Percentiles rank a stretch among this genome's conserved stretches.
Evolutionary conservation across 306 rosid genomes (phyloP).

Genomic region (Prosopis cineraria): DNA sequence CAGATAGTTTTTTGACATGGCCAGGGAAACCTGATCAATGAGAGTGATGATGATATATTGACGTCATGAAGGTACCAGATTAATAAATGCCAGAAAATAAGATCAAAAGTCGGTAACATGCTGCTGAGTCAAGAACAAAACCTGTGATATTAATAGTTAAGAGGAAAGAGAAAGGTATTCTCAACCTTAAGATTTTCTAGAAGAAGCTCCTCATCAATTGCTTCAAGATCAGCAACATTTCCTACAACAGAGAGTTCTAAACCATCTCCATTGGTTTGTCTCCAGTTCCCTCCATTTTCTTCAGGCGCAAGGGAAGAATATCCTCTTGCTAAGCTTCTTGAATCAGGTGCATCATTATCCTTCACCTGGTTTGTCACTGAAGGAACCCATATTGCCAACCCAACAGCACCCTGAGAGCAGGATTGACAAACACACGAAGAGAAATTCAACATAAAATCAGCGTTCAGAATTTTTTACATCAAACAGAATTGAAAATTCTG

Average conservation of each 20-base stretch:
- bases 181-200: constrained; percentile 78
- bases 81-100: neutral
- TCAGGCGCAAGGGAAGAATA: constrained; percentile 67
- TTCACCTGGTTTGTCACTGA: constrained; percentile 77
- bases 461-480: too few species aligned
- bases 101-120: neutral
- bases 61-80: constrained; percentile 4
- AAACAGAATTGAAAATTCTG: neutral
- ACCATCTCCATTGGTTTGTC: constrained; percentile 48
- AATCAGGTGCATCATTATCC: constrained; percentile 66
- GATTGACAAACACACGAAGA: constrained; percentile 11
- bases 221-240: constrained; percentile 50
- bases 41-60: constrained; percentile 21
- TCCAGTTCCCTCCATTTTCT: constrained; percentile 54
- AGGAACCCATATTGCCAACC: constrained; percentile 99
- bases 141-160: constrained; percentile 6
- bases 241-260: constrained; percentile 67
- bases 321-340: constrained; percentile 56
- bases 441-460: constrained; percentile 24
- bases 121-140: constrained; percentile 17
- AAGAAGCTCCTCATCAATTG: constrained; percentile 61
- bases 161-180: constrained; percentile 23
- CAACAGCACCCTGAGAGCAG: constrained; percentile 85
- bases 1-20: constrained; percentile 72
- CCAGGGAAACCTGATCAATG: constrained; percentile 69